Evolutionary conservation across 176 grass and related monocot genomes (phyloP).

Genomic region (sorghum (Sorghum bicolor)): DNA sequence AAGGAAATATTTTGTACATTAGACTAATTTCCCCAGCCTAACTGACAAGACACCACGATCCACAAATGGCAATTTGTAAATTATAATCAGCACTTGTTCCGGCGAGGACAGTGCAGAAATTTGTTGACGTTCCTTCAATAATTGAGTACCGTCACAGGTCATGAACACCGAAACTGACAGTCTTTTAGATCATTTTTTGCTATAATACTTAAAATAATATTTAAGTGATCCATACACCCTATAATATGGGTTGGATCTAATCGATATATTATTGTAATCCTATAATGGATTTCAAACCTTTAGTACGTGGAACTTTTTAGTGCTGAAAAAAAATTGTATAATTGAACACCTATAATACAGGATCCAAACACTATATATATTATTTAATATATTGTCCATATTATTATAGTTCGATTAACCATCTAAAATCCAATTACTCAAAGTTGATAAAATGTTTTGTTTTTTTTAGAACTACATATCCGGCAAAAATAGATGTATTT

Average conservation of each 20-base stretch:
- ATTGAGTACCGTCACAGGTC: neutral
- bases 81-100: no score
- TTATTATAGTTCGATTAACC: neutral
- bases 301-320: neutral
- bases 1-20: neutral
- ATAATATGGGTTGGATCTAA: neutral
- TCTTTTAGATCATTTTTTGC: neutral
- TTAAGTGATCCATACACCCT: neutral
- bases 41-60: neutral
- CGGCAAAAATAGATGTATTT: no score
- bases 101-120: no score
- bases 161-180: neutral
- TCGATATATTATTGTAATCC: neutral
- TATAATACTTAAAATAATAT: neutral
- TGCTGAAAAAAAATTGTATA: no score
- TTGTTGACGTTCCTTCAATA: neutral
- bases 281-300: neutral
- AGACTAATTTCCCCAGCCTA: neutral
- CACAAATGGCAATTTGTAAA: neutral
- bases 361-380: no score
- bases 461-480: neutral
- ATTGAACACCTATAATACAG: no score
- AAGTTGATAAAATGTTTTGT: neutral
- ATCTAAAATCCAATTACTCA: neutral
- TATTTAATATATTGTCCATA: no score